phyloP scores from a whole-genome alignment of 441 rosid genomes.

The Pelargonium australe region DNA sequence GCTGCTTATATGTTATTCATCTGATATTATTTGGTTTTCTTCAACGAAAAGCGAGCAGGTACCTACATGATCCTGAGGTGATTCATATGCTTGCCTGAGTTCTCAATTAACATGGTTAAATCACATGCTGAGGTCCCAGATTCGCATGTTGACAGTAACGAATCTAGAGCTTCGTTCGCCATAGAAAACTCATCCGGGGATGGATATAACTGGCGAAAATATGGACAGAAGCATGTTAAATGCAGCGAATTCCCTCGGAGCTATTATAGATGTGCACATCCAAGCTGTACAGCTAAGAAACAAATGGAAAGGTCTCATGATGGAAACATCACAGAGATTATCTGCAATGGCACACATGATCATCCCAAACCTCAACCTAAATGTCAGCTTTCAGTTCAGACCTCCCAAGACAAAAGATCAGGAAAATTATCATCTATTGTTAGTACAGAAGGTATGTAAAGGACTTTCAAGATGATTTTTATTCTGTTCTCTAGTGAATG shows the following conservation, averaged over 20 bases:
- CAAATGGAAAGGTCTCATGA: constrained; percentile 84
- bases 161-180: constrained; percentile 32
- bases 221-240: constrained; percentile 92
- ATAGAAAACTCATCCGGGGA: constrained; percentile 49
- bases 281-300: constrained; percentile 89
- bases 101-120: too few relatives aligned
- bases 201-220: constrained; percentile 96
- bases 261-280: constrained; percentile 96
- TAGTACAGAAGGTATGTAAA: constrained; percentile 64
- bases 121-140: constrained; percentile 30
- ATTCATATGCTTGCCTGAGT: too few relatives aligned
- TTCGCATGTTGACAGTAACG: constrained; percentile 53
- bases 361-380: constrained; percentile 94
- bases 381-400: constrained; percentile 52
- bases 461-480: constrained; percentile 10
- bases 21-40: too few relatives aligned
- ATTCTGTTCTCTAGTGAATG: too few relatives aligned
- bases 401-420: constrained; percentile 48
- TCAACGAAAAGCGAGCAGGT: too few relatives aligned
- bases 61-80: too few relatives aligned
- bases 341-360: constrained; percentile 86
- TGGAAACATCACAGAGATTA: constrained; percentile 78
- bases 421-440: too few relatives aligned
- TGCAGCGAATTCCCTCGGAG: constrained; percentile 95
- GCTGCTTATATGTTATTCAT: too few relatives aligned